Evolutionary conservation across 345 rosid species (phyloP).

Genomic region (Eucalyptus victrix): DNA sequence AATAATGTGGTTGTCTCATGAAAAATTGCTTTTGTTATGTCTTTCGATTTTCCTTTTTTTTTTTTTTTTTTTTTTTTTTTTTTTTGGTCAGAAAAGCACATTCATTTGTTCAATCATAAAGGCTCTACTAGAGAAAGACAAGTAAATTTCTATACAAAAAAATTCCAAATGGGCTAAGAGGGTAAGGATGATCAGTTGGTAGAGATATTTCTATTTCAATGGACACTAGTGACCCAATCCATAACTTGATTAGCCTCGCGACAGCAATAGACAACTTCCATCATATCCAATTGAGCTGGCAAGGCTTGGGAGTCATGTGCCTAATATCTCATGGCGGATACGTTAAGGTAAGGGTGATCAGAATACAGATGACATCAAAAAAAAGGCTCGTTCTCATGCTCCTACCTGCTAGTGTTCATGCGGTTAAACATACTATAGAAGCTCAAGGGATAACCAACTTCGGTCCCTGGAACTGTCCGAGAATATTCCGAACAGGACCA

Average conservation of each 20-base stretch:
- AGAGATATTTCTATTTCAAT: not conserved
- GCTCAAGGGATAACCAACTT: not conserved
- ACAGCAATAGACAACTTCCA: not conserved
- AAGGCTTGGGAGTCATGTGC: not conserved
- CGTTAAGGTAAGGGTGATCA: no score
- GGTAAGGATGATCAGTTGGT: not conserved
- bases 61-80: no score
- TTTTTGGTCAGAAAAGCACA: not conserved
- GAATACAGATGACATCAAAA: accelerated
- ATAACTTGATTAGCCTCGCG: accelerated
- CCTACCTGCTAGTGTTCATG: no score
- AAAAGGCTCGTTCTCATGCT: no score
- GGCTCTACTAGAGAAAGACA: not conserved
- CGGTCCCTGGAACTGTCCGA: not conserved
- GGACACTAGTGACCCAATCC: not conserved
- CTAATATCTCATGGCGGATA: not conserved
- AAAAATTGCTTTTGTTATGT: not conserved
- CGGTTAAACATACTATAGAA: not conserved
- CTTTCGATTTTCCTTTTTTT: no score
- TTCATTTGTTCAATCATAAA: not conserved
- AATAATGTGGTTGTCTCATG: no score
- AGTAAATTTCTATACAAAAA: not conserved
- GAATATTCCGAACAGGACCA: not conserved
- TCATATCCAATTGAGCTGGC: not conserved
- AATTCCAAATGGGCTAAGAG: not conserved